Percentiles rank a stretch among this genome's conserved stretches.
Evolutionary conservation across 2,329 filamentous ascomycete species (phyloP).

Genomic region (Sporothrix brasiliensis): DNA sequence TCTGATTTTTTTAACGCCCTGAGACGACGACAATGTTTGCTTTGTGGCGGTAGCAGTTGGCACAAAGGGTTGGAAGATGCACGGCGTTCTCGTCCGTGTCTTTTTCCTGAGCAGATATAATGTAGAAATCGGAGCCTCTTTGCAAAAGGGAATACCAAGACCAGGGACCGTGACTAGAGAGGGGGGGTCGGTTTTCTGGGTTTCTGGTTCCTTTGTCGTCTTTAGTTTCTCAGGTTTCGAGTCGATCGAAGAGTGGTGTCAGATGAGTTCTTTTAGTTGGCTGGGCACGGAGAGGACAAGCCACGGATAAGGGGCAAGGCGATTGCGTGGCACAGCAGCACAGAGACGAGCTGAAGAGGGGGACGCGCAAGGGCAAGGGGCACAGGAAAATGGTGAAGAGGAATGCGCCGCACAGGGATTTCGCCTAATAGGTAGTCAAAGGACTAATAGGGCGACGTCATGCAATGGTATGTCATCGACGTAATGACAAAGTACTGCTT

Average conservation of each 20-base stretch:
- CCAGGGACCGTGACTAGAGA: background rate
- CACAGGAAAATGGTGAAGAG: slow-evolving; percentile 21
- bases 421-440: background rate
- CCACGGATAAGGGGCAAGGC: background rate
- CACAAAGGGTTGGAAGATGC: slow-evolving; percentile 20
- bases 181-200: slow-evolving; percentile 6
- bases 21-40: slow-evolving; percentile 9
- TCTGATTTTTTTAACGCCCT: background rate
- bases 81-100: slow-evolving; percentile 3
- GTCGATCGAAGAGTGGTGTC: slow-evolving; percentile 9
- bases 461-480: slow-evolving; percentile 14
- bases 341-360: slow-evolving; percentile 11
- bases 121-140: background rate
- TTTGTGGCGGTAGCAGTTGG: slow-evolving; percentile 17
- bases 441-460: background rate
- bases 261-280: background rate
- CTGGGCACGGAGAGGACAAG: slow-evolving; percentile 7
- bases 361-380: slow-evolving; percentile 1
- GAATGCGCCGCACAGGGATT: background rate
- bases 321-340: slow-evolving; percentile 26
- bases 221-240: slow-evolving; percentile 20
- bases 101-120: background rate
- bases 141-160: slow-evolving; percentile 21
- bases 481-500: background rate
- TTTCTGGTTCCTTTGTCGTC: slow-evolving; percentile 1